phyloP scores from a whole-genome alignment of 768 basidiomycete genomes.

The Auriscalpium microsporum region DNA sequence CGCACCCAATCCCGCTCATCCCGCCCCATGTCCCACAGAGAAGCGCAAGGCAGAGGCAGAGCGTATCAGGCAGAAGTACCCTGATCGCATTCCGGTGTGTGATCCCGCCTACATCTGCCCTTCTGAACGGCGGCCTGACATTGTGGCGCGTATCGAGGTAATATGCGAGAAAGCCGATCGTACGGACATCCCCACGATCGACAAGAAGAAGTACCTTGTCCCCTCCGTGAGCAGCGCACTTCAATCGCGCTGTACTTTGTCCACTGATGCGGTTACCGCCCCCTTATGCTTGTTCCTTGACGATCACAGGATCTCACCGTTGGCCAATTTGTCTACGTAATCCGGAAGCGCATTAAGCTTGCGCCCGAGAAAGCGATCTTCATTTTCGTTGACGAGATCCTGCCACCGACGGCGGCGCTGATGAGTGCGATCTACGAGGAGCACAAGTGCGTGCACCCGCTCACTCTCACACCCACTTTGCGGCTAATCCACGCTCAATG shows the following conservation, averaged over 20 bases:
- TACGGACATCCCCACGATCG: slow-evolving; percentile 97
- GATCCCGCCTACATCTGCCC: background rate
- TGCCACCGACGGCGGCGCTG: slow-evolving; percentile 94
- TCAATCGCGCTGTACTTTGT: too few species aligned
- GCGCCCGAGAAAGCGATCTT: slow-evolving; percentile 99
- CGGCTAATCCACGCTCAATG: background rate
- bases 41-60: slow-evolving; percentile 99
- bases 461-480: background rate
- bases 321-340: slow-evolving; percentile 98
- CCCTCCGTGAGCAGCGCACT: slow-evolving; percentile 57
- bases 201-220: slow-evolving; percentile 99
- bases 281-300: background rate
- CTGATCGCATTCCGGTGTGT: slow-evolving; percentile 94
- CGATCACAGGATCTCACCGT: slow-evolving; percentile 79
- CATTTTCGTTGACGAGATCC: slow-evolving; percentile 98
- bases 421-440: slow-evolving; percentile 99
- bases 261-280: too few species aligned
- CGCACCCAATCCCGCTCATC: slow-evolving; percentile 27
- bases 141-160: slow-evolving; percentile 45
- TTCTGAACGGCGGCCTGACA: background rate
- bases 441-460: slow-evolving; percentile 72
- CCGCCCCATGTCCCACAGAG: slow-evolving; percentile 44
- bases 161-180: slow-evolving; percentile 99
- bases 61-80: slow-evolving; percentile 97
- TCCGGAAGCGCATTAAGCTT: slow-evolving; percentile 99